Percentiles rank a stretch among this genome's conserved stretches.
Conservation (phyloP, 495 filamentous ascomycete species). For the Daldinia loculata region DNA sequence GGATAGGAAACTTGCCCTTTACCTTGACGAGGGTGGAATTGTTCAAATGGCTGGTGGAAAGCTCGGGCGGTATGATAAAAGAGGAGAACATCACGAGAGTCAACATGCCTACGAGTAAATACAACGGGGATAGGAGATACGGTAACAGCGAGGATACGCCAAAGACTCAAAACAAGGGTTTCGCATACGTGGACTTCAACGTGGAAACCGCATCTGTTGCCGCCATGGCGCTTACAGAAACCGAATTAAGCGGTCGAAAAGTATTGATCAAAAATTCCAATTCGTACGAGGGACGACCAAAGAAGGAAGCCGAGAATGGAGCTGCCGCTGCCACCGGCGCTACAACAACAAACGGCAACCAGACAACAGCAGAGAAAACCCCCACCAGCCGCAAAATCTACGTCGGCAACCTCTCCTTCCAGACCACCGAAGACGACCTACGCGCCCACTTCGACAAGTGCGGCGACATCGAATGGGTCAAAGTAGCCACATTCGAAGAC, state of each 20-base stretch:
- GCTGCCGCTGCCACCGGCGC: slow-evolving; percentile 47
- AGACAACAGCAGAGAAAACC: slow-evolving; percentile 47
- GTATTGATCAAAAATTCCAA: slow-evolving; percentile 92
- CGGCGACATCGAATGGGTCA: slow-evolving; percentile 78
- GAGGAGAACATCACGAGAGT: slow-evolving; percentile 80
- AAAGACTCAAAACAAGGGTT: slow-evolving; percentile 73
- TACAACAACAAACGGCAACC: slow-evolving; percentile 50
- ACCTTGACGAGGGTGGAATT: slow-evolving; percentile 75
- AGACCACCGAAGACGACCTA: slow-evolving; percentile 81
- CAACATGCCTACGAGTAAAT: slow-evolving; percentile 71
- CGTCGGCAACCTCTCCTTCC: slow-evolving; percentile 89
- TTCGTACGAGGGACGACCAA: slow-evolving; percentile 79
- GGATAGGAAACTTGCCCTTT: slow-evolving; percentile 95
- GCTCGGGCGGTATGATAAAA: slow-evolving; percentile 68
- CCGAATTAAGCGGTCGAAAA: slow-evolving; percentile 73
- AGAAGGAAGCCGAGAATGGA: slow-evolving; percentile 54
- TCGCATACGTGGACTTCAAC: slow-evolving; percentile 94
- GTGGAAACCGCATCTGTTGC: slow-evolving; percentile 70
- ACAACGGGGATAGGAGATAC: slow-evolving; percentile 41
- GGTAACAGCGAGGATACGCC: slow-evolving; percentile 54
- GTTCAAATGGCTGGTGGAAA: slow-evolving; percentile 75
- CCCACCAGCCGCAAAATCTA: slow-evolving; percentile 83
- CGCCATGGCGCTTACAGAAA: slow-evolving; percentile 82
- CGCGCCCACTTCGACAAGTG: slow-evolving; percentile 81
- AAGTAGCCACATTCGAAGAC: slow-evolving; percentile 95